These are phyloP conservation scores for Penicillium chermesinum DNA, from an alignment of 495 filamentous ascomycete genomes.

Conservation along the genomic window DNA sequence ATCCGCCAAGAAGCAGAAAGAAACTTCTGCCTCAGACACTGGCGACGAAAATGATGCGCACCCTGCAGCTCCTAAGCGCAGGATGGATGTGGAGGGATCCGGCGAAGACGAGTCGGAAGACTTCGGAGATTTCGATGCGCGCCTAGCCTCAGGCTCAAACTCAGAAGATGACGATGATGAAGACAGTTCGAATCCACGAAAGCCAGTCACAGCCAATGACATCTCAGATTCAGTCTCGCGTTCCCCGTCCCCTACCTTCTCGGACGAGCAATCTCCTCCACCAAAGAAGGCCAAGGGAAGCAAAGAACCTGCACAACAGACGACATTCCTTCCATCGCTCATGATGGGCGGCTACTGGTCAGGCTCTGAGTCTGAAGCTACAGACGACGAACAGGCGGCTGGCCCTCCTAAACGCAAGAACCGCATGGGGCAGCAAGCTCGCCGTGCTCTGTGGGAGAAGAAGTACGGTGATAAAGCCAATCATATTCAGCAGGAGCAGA, in stretches of 20 bases:
- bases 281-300: conserved; percentile 40
- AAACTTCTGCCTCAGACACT: conserved; percentile 14
- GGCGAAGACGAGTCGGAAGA: conserved; percentile 35
- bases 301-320: conserved; percentile 47
- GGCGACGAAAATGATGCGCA: conserved; percentile 4
- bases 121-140: conserved; percentile 46
- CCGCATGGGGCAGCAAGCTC: conserved; percentile 79
- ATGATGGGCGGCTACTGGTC: conserved; percentile 87
- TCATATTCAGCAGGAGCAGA: conserved; percentile 50
- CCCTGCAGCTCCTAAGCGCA: not conserved
- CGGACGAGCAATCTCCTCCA: conserved; percentile 27
- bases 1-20: conserved; percentile 11
- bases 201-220: conserved; percentile 4
- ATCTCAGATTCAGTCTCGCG: conserved; percentile 32
- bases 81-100: conserved; percentile 20
- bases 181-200: conserved; percentile 9
- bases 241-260: conserved; percentile 34
- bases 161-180: conserved; percentile 41
- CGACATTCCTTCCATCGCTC: conserved; percentile 82
- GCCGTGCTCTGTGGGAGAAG: conserved; percentile 85
- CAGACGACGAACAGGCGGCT: conserved; percentile 32
- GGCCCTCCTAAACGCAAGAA: conserved; percentile 61
- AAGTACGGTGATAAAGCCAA: conserved; percentile 76
- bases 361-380: conserved; percentile 63
- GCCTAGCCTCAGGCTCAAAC: conserved; percentile 51